Percentiles rank a stretch among this genome's conserved stretches.
Evolutionary conservation across 1,284 basidiomycete genomes (phyloP).

Genomic region (Hypsizygus ulmarius): DNA sequence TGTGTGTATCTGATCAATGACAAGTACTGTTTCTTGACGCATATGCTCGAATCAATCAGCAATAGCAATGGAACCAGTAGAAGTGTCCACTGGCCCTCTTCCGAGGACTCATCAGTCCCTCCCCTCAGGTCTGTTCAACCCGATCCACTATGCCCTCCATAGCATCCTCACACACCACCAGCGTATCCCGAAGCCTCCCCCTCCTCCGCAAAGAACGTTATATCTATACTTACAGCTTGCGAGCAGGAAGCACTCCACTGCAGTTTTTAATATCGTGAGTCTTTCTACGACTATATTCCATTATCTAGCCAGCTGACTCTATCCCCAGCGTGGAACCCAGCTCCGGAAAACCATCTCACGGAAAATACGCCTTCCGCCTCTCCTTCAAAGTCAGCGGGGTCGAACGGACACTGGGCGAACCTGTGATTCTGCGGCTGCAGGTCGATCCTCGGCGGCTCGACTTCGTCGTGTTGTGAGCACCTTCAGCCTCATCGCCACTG

Average conservation of each 20-base stretch:
- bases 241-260: slow-evolving; percentile 39
- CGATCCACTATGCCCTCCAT: slow-evolving; percentile 1
- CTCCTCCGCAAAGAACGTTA: slow-evolving; percentile 34
- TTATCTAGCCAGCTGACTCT: neutral
- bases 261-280: slow-evolving; percentile 48
- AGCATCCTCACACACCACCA: slow-evolving; percentile 6
- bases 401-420: slow-evolving; percentile 48
- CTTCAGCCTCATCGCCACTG: neutral
- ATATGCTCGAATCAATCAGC: slow-evolving; percentile 7
- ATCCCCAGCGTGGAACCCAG: slow-evolving; percentile 47
- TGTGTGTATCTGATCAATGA: neutral
- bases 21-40: slow-evolving; percentile 1
- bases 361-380: slow-evolving; percentile 49
- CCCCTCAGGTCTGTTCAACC: slow-evolving; percentile 28
- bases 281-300: neutral
- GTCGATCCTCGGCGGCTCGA: slow-evolving; percentile 51
- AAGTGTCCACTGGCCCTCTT: slow-evolving; percentile 27
- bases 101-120: slow-evolving; percentile 18
- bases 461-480: slow-evolving; percentile 54
- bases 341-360: slow-evolving; percentile 37
- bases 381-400: slow-evolving; percentile 51
- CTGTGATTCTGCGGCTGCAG: slow-evolving; percentile 41
- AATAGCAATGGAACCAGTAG: slow-evolving; percentile 22
- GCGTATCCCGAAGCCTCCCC: slow-evolving; percentile 11
- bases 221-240: slow-evolving; percentile 44